These are phyloP conservation scores for Carnegiea gigantea DNA, from an alignment of 179 eudicot species.

Conservation along the genomic window DNA sequence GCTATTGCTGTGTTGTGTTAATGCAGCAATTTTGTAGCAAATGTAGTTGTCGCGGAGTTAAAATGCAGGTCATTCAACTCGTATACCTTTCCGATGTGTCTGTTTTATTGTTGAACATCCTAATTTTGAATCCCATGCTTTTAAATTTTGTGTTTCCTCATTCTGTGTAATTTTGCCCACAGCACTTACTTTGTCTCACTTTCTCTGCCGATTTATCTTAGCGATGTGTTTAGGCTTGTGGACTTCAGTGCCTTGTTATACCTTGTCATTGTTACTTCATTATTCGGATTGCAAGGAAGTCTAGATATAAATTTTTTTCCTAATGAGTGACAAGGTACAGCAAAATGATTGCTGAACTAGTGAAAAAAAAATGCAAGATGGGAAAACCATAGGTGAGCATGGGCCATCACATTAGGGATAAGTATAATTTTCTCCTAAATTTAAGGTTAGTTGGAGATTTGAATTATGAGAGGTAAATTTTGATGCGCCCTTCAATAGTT, in stretches of 20 bases:
- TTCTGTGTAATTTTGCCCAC: background rate
- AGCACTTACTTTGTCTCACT: background rate
- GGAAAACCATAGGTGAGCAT: background rate
- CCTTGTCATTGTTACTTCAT: too few species aligned
- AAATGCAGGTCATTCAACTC: too few species aligned
- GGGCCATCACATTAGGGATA: background rate
- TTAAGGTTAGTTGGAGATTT: background rate
- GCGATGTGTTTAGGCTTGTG: background rate
- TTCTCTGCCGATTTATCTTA: background rate
- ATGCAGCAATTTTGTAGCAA: background rate
- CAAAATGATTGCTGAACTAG: background rate
- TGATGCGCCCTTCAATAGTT: background rate
- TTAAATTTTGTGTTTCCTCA: background rate
- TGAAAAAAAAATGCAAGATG: background rate
- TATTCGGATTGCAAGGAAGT: too few species aligned
- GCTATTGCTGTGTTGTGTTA: background rate
- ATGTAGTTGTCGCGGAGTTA: too few species aligned
- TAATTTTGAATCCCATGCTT: background rate
- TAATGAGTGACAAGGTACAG: background rate
- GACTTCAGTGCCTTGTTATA: too few species aligned
- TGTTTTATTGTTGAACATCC: too few species aligned
- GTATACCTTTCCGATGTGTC: too few species aligned
- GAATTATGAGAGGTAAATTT: background rate
- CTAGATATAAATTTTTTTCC: background rate
- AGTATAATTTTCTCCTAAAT: background rate